phyloP scores from a whole-genome alignment of 176 grass and related monocot genomes.

The Carex kokanica region DNA sequence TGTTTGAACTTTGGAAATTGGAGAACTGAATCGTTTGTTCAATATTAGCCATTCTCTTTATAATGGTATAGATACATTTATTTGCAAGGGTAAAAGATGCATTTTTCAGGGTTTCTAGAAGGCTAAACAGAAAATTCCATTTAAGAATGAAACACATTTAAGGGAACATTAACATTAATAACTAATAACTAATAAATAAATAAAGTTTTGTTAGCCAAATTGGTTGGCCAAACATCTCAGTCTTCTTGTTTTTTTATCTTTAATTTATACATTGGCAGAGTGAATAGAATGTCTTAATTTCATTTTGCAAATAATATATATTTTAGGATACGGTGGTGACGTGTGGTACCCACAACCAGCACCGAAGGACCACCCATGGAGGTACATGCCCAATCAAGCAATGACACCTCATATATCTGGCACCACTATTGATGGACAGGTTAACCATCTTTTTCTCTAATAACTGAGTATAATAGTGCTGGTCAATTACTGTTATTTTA shows the following conservation, averaged over 20 bases:
- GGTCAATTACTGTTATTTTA: not conserved
- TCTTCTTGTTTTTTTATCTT: not conserved
- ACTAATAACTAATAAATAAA: not conserved
- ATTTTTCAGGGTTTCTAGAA: not conserved
- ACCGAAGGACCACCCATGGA: constrained; percentile 82
- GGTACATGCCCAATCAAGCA: constrained; percentile 91
- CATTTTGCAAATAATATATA: not conserved
- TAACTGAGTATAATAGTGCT: not conserved
- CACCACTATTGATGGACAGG: constrained; percentile 85
- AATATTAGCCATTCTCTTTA: too few species aligned
- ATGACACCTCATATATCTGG: constrained; percentile 89
- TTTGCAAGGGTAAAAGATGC: not conserved
- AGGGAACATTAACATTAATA: not conserved
- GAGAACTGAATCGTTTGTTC: too few species aligned
- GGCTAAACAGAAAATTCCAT: not conserved
- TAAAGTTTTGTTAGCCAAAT: not conserved
- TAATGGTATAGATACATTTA: not conserved
- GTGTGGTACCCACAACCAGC: constrained; percentile 90
- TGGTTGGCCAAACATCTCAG: not conserved
- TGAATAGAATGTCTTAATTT: not conserved
- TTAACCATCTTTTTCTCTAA: constrained; percentile 2
- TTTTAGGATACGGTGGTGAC: constrained; percentile 71
- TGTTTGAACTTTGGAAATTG: too few species aligned
- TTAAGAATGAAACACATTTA: not conserved
- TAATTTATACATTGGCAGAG: not conserved